A percentile compares a stretch with the other conserved stretches of the same genome.
Conservation (phyloP, 2,329 filamentous ascomycete genomes). For the Fusarium sp. region DNA sequence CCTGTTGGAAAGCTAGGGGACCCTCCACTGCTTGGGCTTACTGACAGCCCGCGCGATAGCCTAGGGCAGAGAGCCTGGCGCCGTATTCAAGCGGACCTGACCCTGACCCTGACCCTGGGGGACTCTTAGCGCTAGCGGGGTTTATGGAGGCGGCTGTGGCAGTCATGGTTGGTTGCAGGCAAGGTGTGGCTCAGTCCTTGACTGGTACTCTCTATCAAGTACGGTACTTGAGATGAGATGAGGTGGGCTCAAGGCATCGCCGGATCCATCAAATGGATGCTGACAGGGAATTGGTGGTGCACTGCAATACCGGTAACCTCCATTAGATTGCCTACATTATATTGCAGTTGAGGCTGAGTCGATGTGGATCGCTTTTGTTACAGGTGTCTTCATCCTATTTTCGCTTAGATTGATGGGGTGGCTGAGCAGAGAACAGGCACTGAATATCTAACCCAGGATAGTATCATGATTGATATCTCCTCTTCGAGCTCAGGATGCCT, state of each 20-base stretch:
- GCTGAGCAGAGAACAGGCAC: constrained; percentile 15
- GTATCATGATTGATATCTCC: constrained; percentile 9
- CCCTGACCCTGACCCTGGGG: constrained; percentile 6
- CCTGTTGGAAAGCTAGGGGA: background rate
- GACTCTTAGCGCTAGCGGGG: constrained; percentile 20
- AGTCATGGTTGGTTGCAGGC: constrained; percentile 22
- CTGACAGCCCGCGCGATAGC: constrained; percentile 12
- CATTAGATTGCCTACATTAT: constrained; percentile 6
- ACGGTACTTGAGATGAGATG: constrained; percentile 4
- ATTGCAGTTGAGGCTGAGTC: constrained; percentile 29
- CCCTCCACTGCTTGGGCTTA: constrained; percentile 9
- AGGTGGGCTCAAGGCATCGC: constrained; percentile 20
- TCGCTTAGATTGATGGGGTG: constrained; percentile 18
- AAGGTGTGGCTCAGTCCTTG: constrained; percentile 21
- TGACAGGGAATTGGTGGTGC: constrained; percentile 9
- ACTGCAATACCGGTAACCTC: constrained; percentile 11
- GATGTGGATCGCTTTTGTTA: constrained; percentile 16
- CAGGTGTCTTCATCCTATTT: constrained; percentile 11
- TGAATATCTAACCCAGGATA: background rate
- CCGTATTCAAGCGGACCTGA: constrained; percentile 3
- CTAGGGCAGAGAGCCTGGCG: constrained; percentile 13
- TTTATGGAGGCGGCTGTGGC: constrained; percentile 1
- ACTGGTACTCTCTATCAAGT: background rate
- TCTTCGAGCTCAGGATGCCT: constrained; percentile 22
- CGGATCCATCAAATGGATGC: constrained; percentile 28